Evolutionary conservation across 2,329 filamentous ascomycete species (phyloP), one percentile per base, ranked within the genome.

Genomic region (Calonectria montana): DNA sequence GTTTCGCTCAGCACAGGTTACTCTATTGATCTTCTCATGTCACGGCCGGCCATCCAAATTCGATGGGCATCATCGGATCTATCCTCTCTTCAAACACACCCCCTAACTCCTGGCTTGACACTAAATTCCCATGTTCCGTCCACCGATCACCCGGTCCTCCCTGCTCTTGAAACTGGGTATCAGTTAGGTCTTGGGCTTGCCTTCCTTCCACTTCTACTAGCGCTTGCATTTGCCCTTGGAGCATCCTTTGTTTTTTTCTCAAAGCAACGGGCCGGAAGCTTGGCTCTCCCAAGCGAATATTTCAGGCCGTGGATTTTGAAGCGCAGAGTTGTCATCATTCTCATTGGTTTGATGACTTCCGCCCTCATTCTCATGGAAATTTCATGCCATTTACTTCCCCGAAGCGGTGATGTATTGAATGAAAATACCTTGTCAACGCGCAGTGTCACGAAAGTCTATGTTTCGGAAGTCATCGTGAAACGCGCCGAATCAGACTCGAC

Each of bases 311-410:
- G 8, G 25, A 57, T 66, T 57, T 27, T 66, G 16, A 66, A 18
- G 18, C 48, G 48, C 27, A 55, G 64, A 21, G 3, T 57, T 9
- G 25, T 66, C 7, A 18, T 47, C 18, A 5, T 57, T 39, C 48
- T 66, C 16, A 57, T 47, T 25, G 31, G 64, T 23, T 57, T 66
- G 15, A 57, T 66, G 48, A 10, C 35, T 5, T 31, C 64, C 8
- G 50, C 50, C 4, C 55, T 57, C 31, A 41, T 66, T 23, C 63
- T 66, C 15, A 23, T 66, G 23, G 64, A 66, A 25, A 55, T 66
- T 6, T 57, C 64, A 35, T 66, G 37, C 48, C 48, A 57, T 35
- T 9, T 57, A 1, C 48, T 66, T 25, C 64, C 48, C 16, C 23
- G 13, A 2, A 45, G 47, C 10, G 23, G 18, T 12, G 64, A 55